Evolutionary conservation across 2,329 filamentous ascomycete genomes (phyloP).

Genomic region (Aspergillus sp.): DNA sequence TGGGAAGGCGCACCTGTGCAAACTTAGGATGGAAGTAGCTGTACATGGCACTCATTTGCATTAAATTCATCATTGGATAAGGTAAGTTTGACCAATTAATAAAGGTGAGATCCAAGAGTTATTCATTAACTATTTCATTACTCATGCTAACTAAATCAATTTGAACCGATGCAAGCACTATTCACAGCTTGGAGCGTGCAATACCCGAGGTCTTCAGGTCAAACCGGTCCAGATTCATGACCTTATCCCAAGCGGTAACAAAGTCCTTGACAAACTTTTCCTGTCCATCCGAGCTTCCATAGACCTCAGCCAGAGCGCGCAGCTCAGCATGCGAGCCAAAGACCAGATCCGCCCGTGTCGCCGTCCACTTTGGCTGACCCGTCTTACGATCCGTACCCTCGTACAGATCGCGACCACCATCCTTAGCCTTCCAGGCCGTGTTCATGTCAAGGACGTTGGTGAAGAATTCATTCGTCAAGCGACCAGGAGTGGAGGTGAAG

Average conservation of each 20-base stretch:
- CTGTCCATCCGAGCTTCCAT: slow-evolving; percentile 60
- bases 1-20: background rate
- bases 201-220: slow-evolving; percentile 43
- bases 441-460: slow-evolving; percentile 72
- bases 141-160: background rate
- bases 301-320: slow-evolving; percentile 70
- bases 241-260: slow-evolving; percentile 70
- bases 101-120: too few relatives aligned
- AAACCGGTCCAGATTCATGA: slow-evolving; percentile 72
- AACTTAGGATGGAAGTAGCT: background rate
- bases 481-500: slow-evolving; percentile 67
- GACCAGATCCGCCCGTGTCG: slow-evolving; percentile 68
- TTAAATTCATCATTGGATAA: too few relatives aligned
- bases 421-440: slow-evolving; percentile 64
- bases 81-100: too few relatives aligned
- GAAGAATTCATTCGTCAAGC: slow-evolving; percentile 79
- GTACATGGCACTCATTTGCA: too few relatives aligned
- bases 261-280: slow-evolving; percentile 73
- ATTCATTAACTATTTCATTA: background rate
- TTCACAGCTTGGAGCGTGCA: background rate
- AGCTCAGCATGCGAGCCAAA: slow-evolving; percentile 76
- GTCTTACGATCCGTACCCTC: slow-evolving; percentile 67
- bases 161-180: background rate
- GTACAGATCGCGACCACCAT: slow-evolving; percentile 58
- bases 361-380: slow-evolving; percentile 68